Base-by-base conservation (phyloP, 1,284 basidiomycete species). In the Rhizoctonia solani region DNA sequence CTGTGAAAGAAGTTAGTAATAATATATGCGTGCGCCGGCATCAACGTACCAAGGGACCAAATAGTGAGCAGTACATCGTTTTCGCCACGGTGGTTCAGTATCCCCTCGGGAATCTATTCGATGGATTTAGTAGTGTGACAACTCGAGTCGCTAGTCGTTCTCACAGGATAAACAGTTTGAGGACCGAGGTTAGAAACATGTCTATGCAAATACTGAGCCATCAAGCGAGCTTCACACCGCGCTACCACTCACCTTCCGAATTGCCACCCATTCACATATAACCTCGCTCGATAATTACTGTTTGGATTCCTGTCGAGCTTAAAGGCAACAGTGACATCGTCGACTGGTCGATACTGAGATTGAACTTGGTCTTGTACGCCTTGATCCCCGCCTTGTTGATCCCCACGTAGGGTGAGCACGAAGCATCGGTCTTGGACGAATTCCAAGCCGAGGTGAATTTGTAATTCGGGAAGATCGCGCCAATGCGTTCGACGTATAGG, bases 361-460 rank as follows among this genome's bases (percentile, higher is more conserved):
- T 50, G 41, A 61, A 61, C 47, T 61, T 61, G 58, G 58, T 52
- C 32, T 61, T 61, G 46, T 61, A 61, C 32, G 58, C 58, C 30
- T 49, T 61, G 47, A 61, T 52, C n/a, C 58, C 58, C 16, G 58
- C 58, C 19, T 39, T 61, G 9, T 3, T 27, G 19, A 61, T 39
- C 11, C 58, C 58, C 6, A 47, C 58, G 39, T 23, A 61, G 32
- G 58, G 58, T 23, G 58, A 50, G 30, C 58, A 61, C n/a, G 29
- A 32, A 11, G 47, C 29, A n/a, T 61, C 58, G 11, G 58, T 14
- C 47, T 61, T 61, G 58, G 19, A 25, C n/a, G 58, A 61, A 34
- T 61, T 61, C 58, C 58, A 61, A 19, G 58, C 44, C 14, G 44
- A 37, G 9, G 58, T 49, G 32, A 61, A 39, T 19, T 49, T 37